Conservation (phyloP, 2,329 filamentous ascomycete species). For the Furcasterigmium sp. region DNA sequence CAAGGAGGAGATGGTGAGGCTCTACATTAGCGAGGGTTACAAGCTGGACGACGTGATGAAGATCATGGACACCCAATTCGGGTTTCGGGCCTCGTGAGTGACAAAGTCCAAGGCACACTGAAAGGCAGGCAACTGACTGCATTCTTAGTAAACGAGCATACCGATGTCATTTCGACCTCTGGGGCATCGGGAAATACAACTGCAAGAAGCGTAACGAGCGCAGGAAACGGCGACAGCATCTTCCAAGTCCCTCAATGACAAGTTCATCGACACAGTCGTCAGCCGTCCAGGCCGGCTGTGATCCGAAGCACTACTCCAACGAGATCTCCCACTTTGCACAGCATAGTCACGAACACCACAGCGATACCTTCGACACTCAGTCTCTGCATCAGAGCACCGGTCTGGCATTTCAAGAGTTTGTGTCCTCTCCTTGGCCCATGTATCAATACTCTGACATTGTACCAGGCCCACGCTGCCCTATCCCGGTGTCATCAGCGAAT, state of each 20-base stretch:
- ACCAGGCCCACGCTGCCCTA: neutral
- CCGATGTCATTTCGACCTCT: conserved; percentile 39
- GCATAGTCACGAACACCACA: neutral
- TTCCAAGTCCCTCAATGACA: conserved; percentile 15
- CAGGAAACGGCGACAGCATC: conserved; percentile 24
- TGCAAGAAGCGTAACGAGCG: conserved; percentile 29
- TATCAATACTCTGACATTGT: neutral
- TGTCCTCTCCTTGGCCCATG: neutral
- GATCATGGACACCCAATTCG: conserved; percentile 31
- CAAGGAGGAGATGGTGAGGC: conserved; percentile 25
- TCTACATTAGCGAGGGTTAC: conserved; percentile 33
- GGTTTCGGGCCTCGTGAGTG: conserved; percentile 36
- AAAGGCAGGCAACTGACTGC: neutral
- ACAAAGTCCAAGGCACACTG: neutral
- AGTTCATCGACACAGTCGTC: neutral
- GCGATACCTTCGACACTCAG: neutral
- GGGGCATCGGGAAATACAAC: conserved; percentile 43
- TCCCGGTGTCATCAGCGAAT: neutral
- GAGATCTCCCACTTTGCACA: conserved; percentile 8
- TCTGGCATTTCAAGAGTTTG: neutral
- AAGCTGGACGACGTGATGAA: conserved; percentile 34
- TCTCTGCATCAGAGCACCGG: neutral
- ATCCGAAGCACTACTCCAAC: conserved; percentile 12
- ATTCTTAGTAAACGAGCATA: conserved; percentile 37
- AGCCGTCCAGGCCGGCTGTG: neutral